These are phyloP conservation scores for Citrus hindsii DNA, from an alignment of 345 rosid genomes.

Conservation along the genomic window DNA sequence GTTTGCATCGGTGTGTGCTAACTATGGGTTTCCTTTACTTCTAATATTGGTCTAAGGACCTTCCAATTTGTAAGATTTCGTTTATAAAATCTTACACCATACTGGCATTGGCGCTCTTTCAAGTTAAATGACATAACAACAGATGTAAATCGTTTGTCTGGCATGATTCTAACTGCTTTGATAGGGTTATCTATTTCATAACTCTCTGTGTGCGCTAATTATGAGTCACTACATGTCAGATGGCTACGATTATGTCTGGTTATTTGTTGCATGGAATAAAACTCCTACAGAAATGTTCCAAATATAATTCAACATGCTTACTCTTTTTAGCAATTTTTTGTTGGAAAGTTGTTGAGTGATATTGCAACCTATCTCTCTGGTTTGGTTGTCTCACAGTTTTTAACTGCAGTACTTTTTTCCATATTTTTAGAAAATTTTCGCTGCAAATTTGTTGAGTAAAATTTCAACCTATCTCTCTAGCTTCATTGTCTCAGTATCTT, in stretches of 20 bases:
- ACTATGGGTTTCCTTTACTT: not conserved
- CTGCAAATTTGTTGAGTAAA: not conserved
- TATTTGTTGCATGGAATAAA: not conserved
- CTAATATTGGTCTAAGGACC: not conserved
- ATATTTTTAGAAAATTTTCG: not conserved
- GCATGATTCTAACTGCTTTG: not conserved
- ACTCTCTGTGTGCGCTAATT: not conserved
- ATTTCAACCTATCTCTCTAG: not conserved
- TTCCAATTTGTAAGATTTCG: not conserved
- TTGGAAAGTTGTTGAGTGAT: not conserved
- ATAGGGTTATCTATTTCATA: not conserved
- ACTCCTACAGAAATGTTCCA: not conserved
- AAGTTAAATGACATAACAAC: not conserved
- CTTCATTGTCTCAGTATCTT: not conserved
- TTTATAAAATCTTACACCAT: not conserved
- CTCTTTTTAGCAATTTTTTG: not conserved
- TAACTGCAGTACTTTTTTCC: slow-evolving; percentile 5
- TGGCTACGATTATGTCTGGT: not conserved
- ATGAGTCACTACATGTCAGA: not conserved
- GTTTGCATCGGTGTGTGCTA: not conserved
- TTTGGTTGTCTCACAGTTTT: not conserved
- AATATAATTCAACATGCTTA: not conserved
- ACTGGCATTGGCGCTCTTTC: not conserved
- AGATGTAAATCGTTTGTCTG: not conserved
- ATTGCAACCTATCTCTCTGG: not conserved